A percentile compares a stretch with the other conserved stretches of the same genome.
These are phyloP conservation scores for Trichoderma brevicompactum DNA, from an alignment of 2,329 filamentous ascomycete genomes.

Conservation along the genomic window DNA sequence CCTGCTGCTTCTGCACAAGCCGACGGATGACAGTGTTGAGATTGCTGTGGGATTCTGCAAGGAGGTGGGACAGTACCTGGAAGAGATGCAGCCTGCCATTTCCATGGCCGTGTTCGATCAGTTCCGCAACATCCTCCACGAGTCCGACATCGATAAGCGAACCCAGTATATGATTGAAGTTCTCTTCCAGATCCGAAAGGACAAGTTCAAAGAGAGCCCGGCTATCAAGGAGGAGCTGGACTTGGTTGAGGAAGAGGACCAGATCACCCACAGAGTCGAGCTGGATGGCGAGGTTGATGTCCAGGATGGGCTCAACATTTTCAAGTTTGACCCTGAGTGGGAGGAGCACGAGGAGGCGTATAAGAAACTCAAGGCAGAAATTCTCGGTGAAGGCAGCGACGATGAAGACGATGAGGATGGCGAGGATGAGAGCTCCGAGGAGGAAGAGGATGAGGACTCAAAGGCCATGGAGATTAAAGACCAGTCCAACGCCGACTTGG, in stretches of 20 bases:
- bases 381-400: slow-evolving; percentile 89
- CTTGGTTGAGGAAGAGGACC: slow-evolving; percentile 95
- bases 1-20: slow-evolving; percentile 88
- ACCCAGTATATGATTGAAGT: slow-evolving; percentile 99
- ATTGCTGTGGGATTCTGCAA: slow-evolving; percentile 93
- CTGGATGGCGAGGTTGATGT: slow-evolving; percentile 84
- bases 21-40: slow-evolving; percentile 96
- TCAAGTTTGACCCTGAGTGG: slow-evolving; percentile 90
- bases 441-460: slow-evolving; percentile 76
- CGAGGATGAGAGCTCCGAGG: slow-evolving; percentile 70
- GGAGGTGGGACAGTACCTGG: slow-evolving; percentile 90
- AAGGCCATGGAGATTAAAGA: slow-evolving; percentile 95
- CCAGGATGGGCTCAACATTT: slow-evolving; percentile 89
- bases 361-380: slow-evolving; percentile 87
- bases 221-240: slow-evolving; percentile 91
- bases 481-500: slow-evolving; percentile 92
- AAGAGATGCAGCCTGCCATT: slow-evolving; percentile 92
- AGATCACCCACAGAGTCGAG: slow-evolving; percentile 86
- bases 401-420: slow-evolving; percentile 72
- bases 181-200: slow-evolving; percentile 92
- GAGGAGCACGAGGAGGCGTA: slow-evolving; percentile 91
- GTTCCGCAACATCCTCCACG: slow-evolving; percentile 92
- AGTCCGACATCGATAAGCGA: slow-evolving; percentile 94
- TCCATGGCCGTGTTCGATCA: slow-evolving; percentile 92
- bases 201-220: slow-evolving; percentile 94